Conservation (phyloP, 2,329 filamentous ascomycete genomes). For the Lachnellula subtilissima region DNA sequence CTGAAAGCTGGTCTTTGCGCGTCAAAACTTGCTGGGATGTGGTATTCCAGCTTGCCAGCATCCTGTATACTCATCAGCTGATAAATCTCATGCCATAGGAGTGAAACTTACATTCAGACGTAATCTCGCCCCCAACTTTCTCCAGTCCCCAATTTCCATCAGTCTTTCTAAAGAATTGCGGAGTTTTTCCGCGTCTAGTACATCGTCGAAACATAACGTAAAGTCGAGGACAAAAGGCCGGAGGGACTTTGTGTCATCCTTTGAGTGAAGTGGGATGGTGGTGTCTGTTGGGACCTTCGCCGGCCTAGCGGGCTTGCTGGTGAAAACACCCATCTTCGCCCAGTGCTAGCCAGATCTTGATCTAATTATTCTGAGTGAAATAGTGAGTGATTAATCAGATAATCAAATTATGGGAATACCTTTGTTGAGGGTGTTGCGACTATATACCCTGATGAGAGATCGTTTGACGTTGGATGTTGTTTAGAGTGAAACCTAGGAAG, state of each 20-base stretch:
- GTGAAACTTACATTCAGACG: constrained; percentile 33
- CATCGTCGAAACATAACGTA: constrained; percentile 1
- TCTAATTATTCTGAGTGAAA: too few relatives aligned
- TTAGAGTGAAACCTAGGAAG: too few relatives aligned
- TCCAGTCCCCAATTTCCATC: constrained; percentile 39
- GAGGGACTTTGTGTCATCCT: constrained; percentile 12
- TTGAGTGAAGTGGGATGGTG: constrained; percentile 9
- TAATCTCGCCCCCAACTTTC: constrained; percentile 40
- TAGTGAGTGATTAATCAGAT: too few relatives aligned
- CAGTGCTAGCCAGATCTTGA: too few relatives aligned
- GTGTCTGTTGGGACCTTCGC: constrained; percentile 10
- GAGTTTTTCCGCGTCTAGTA: background rate
- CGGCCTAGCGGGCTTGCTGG: constrained; percentile 3
- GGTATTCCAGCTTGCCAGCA: constrained; percentile 34
- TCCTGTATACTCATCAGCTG: background rate
- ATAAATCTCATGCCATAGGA: constrained; percentile 2
- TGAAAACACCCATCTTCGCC: background rate
- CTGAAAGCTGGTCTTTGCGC: constrained; percentile 36
- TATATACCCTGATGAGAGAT: too few relatives aligned
- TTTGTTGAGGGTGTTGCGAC: too few relatives aligned
- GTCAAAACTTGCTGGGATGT: constrained; percentile 35
- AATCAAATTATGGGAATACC: too few relatives aligned
- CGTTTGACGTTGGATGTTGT: too few relatives aligned
- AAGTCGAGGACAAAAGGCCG: constrained; percentile 2
- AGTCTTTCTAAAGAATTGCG: constrained; percentile 24